Evolutionary conservation across 768 basidiomycete genomes (phyloP).

Genomic region (Naganishia friedmannii): DNA sequence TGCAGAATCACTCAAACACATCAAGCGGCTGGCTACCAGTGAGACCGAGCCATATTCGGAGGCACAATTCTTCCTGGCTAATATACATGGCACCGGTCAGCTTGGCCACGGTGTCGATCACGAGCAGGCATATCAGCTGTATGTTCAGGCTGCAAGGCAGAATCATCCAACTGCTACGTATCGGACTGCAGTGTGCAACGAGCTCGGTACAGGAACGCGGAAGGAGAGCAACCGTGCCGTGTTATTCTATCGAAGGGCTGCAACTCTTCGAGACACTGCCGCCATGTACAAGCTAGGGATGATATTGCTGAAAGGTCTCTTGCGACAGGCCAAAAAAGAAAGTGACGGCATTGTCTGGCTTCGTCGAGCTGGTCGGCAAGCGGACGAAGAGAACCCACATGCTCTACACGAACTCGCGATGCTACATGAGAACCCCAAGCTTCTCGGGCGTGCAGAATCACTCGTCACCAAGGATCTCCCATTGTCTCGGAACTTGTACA

Average conservation of each 20-base stretch:
- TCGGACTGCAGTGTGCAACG: slow-evolving; percentile 96
- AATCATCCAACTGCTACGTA: slow-evolving; percentile 93
- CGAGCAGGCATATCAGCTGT: slow-evolving; percentile 94
- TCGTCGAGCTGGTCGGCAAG: slow-evolving; percentile 89
- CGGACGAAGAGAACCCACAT: slow-evolving; percentile 96
- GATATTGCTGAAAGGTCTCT: slow-evolving; percentile 79
- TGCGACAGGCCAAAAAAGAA: slow-evolving; percentile 78
- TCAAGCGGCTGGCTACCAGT: slow-evolving; percentile 79
- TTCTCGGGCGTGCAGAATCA: slow-evolving; percentile 50
- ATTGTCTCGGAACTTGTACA: slow-evolving; percentile 79
- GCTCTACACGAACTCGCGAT: slow-evolving; percentile 89
- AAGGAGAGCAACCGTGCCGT: slow-evolving; percentile 83
- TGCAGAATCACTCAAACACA: slow-evolving; percentile 82
- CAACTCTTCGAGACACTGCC: slow-evolving; percentile 90
- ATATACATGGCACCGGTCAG: slow-evolving; percentile 91
- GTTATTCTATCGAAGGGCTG: slow-evolving; percentile 94
- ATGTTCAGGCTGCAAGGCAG: slow-evolving; percentile 94
- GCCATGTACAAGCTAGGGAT: slow-evolving; percentile 99
- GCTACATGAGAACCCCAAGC: slow-evolving; percentile 49
- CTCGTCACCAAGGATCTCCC: slow-evolving; percentile 74
- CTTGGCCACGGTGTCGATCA: slow-evolving; percentile 96
- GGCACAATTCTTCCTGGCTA: slow-evolving; percentile 97
- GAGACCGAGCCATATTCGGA: slow-evolving; percentile 77
- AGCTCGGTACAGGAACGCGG: slow-evolving; percentile 93
- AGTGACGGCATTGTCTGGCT: slow-evolving; percentile 94